A percentile compares a stretch with the other conserved stretches of the same genome.
Evolutionary conservation across 1,139 yeast genomes (phyloP).

Genomic region (Candida sojae): DNA sequence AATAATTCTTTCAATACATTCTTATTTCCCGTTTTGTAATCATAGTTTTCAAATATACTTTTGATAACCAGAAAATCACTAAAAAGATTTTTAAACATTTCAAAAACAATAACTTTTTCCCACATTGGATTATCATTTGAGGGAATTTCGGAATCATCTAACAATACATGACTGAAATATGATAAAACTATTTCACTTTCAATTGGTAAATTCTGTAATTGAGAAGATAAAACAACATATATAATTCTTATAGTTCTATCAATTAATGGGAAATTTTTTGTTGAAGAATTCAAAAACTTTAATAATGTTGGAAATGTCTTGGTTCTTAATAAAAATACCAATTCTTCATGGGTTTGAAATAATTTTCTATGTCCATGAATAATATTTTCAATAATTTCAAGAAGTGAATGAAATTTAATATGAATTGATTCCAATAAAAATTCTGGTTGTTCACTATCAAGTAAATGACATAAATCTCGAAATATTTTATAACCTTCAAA

Average conservation of each 20-base stretch:
- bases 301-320: slow-evolving; percentile 75
- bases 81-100: slow-evolving; percentile 63
- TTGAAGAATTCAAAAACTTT: slow-evolving; percentile 50
- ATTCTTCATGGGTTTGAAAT: slow-evolving; percentile 62
- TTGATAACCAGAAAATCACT: slow-evolving; percentile 55
- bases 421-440: slow-evolving; percentile 48
- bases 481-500: slow-evolving; percentile 72
- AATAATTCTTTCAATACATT: slow-evolving; percentile 63
- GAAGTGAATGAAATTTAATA: slow-evolving; percentile 67
- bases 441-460: slow-evolving; percentile 58
- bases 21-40: slow-evolving; percentile 56
- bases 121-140: slow-evolving; percentile 35
- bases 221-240: slow-evolving; percentile 59
- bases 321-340: slow-evolving; percentile 63
- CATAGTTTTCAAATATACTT: slow-evolving; percentile 62
- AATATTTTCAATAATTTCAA: slow-evolving; percentile 78
- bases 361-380: slow-evolving; percentile 54
- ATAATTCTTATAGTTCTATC: slow-evolving; percentile 76
- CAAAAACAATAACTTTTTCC: slow-evolving; percentile 75
- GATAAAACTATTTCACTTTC: slow-evolving; percentile 84
- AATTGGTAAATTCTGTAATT: slow-evolving; percentile 60
- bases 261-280: slow-evolving; percentile 61
- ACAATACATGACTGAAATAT: slow-evolving; percentile 65
- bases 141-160: slow-evolving; percentile 19
- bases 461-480: slow-evolving; percentile 67